A percentile compares a stretch with the other conserved stretches of the same genome.
Conservation (phyloP, 345 rosid genomes). For the Eucalyptus tenuipes region DNA sequence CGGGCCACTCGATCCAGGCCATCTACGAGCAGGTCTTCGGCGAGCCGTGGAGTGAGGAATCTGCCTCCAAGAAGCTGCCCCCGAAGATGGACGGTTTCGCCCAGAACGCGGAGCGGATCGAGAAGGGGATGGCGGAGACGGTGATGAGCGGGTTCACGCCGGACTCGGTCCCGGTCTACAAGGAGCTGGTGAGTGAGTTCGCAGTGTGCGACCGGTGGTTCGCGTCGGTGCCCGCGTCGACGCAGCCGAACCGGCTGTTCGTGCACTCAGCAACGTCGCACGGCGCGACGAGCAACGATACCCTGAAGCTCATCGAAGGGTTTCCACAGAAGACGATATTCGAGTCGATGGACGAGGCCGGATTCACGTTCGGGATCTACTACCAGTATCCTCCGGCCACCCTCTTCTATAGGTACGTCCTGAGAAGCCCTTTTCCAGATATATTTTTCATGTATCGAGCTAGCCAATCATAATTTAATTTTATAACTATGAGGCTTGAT, state of each 20-base stretch:
- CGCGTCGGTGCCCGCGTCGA: background rate
- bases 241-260: constrained; percentile 6
- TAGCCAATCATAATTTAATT: background rate
- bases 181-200: background rate
- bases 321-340: constrained; percentile 6
- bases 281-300: constrained; percentile 2
- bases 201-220: constrained; percentile 8
- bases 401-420: background rate
- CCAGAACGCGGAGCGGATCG: background rate
- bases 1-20: constrained; percentile 74
- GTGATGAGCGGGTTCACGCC: constrained; percentile 5
- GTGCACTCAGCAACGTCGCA: constrained; percentile 7
- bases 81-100: constrained; percentile 14
- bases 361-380: background rate
- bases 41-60: constrained; percentile 33
- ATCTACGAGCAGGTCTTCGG: constrained; percentile 85
- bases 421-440: background rate
- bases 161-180: background rate
- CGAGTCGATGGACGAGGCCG: constrained; percentile 2
- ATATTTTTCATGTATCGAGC: background rate
- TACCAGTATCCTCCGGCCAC: constrained; percentile 3
- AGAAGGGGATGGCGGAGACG: background rate
- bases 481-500: background rate
- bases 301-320: background rate
- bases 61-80: constrained; percentile 12